These are phyloP conservation scores for Colletotrichum abscissum DNA, from an alignment of 2,329 filamentous ascomycete genomes.

Conservation along the genomic window DNA sequence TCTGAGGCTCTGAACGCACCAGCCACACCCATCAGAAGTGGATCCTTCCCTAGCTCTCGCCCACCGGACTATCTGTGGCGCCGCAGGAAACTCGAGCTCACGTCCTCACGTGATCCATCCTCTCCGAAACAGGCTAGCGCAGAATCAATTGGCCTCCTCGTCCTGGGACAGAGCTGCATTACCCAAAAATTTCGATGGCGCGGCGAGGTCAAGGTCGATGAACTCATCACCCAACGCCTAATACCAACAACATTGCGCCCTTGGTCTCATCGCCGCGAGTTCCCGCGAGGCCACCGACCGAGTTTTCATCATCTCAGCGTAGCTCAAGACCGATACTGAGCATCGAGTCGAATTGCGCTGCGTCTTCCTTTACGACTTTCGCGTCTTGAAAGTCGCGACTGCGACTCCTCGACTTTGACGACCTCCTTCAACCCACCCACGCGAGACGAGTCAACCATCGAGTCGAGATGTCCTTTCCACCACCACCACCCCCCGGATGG, in stretches of 20 bases:
- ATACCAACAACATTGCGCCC: slow-evolving; percentile 22
- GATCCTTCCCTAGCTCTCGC: background rate
- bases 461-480: slow-evolving; percentile 63
- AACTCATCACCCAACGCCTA: slow-evolving; percentile 28
- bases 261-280: slow-evolving; percentile 38
- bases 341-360: slow-evolving; percentile 33
- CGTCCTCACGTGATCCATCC: slow-evolving; percentile 6
- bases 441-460: slow-evolving; percentile 16
- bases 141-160: background rate
- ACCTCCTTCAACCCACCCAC: slow-evolving; percentile 15
- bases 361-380: slow-evolving; percentile 18
- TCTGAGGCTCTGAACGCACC: background rate
- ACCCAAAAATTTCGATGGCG: slow-evolving; percentile 35
- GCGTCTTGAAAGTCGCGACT: slow-evolving; percentile 35
- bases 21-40: background rate
- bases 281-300: slow-evolving; percentile 35
- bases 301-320: background rate
- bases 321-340: slow-evolving; percentile 10
- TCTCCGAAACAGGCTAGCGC: slow-evolving; percentile 6
- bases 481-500: slow-evolving; percentile 70
- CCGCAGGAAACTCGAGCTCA: slow-evolving; percentile 14
- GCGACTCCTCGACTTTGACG: slow-evolving; percentile 35
- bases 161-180: slow-evolving; percentile 20
- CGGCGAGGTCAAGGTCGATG: slow-evolving; percentile 28
- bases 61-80: slow-evolving; percentile 8